Base-by-base conservation (phyloP, 768 basidiomycete species). In the Hericium rajendrae region DNA sequence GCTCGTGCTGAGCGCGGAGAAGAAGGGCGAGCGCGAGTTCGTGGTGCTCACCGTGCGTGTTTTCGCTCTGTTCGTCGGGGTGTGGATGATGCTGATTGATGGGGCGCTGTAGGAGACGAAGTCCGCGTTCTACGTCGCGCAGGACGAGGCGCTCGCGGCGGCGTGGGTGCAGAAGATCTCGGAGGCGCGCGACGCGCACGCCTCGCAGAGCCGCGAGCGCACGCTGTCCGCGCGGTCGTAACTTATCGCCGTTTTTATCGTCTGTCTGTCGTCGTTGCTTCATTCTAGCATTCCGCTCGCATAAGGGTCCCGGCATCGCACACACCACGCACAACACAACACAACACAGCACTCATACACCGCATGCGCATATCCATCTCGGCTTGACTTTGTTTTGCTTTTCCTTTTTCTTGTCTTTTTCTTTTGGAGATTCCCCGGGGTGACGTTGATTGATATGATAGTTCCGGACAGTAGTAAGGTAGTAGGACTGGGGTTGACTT, bases 11-110 rank as follows among this genome's bases (percentile, higher is more conserved):
- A 73, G 75, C 22, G 78, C 79, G 0, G 80, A 79, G 55, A 69
- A 73, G 26, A 82, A 81, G 63, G 72, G 80, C 50, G 81, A 80
- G 55, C 71, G 78, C 39, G 81, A 82, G 65, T 84, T 86, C 65
- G 76, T 80, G 15, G 74, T 86, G 38, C 68, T 83, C 62, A 82
- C 83, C 43, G 84, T 86, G 59, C 65, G 81, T 71, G 20, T n/a
- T 49, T 18, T 16, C 6, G 5, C 10, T 51, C 26, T 51, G 10
- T 20, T 13, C 4, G 9, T 5, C 46, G 26, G 10, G 53, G 4
- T 2, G 26, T 3, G 18, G 52, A 38, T 53, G 24, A 6, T 13
- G n/a, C 10, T 40, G 4, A 16, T 18, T 40, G 20, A 18, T 26
- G n/a, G 18, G 22, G 49, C 22, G 22, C 22, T 18, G n/a, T 10